These are phyloP conservation scores for Solioccasus polychromus DNA, from an alignment of 768 basidiomycete genomes.

Conservation along the genomic window DNA sequence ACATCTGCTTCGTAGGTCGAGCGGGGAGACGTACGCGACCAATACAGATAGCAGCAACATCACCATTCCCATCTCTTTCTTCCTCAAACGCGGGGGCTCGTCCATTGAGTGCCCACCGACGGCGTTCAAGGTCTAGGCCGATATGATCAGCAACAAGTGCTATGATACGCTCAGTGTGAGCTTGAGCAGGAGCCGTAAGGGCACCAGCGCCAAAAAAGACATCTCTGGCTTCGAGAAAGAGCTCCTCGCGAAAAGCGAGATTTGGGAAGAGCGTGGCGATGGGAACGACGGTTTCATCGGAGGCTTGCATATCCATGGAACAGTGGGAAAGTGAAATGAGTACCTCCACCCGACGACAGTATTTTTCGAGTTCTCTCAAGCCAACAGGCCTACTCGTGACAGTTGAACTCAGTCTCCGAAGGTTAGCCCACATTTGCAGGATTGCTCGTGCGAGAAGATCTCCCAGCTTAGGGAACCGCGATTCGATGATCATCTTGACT, in stretches of 20 bases:
- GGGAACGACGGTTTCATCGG: conserved; percentile 24
- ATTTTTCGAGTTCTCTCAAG: conserved; percentile 78
- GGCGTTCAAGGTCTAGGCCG: conserved; percentile 65
- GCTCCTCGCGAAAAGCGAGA: conserved; percentile 77
- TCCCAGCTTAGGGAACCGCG: conserved; percentile 63
- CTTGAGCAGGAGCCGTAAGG: conserved; percentile 49
- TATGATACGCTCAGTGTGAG: conserved; percentile 50
- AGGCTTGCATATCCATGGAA: conserved; percentile 38
- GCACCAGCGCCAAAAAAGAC: conserved; percentile 82
- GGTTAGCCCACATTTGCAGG: conserved; percentile 66
- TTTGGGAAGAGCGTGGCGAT: conserved; percentile 60
- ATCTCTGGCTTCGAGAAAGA: conserved; percentile 85
- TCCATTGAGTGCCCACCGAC: conserved; percentile 64
- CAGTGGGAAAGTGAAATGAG: conserved; percentile 52
- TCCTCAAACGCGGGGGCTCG: conserved; percentile 65
- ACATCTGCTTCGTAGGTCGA: conserved; percentile 35
- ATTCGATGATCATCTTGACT: conserved; percentile 63
- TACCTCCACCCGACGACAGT: conserved; percentile 68
- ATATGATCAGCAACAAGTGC: conserved; percentile 57
- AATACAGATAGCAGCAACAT: conserved; percentile 51
- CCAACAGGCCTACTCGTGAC: conserved; percentile 63
- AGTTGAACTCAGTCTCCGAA: conserved; percentile 49
- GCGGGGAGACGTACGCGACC: conserved; percentile 63
- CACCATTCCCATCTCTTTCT: conserved; percentile 66
- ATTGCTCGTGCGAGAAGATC: conserved; percentile 46